A percentile compares a stretch with the other conserved stretches of the same genome.
These are phyloP conservation scores for Xerocomellus chrysenteron DNA, from an alignment of 768 basidiomycete species.

Conservation along the genomic window DNA sequence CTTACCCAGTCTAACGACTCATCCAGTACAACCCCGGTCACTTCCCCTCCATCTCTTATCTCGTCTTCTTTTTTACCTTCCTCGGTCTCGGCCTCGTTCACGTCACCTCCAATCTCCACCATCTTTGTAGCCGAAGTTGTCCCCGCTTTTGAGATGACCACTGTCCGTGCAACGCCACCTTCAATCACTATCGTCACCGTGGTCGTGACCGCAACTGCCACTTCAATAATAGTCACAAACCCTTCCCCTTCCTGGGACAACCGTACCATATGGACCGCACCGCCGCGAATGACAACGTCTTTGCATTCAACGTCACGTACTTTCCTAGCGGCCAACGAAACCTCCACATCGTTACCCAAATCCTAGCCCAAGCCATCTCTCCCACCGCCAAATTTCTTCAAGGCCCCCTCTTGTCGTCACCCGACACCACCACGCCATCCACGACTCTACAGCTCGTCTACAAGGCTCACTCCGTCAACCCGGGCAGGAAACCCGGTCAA, in stretches of 20 bases:
- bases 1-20: neutral
- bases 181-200: conserved; percentile 8
- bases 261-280: conserved; percentile 47
- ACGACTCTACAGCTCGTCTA: conserved; percentile 64
- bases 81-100: neutral
- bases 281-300: conserved; percentile 57
- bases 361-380: conserved; percentile 39
- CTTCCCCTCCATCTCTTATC: neutral
- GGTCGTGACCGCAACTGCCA: conserved; percentile 1
- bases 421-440: conserved; percentile 28
- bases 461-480: conserved; percentile 69
- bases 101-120: neutral
- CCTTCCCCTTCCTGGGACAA: conserved; percentile 12
- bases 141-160: conserved; percentile 11
- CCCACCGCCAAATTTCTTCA: conserved; percentile 14
- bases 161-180: neutral
- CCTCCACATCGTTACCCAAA: conserved; percentile 51
- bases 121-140: conserved; percentile 9
- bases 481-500: conserved; percentile 56
- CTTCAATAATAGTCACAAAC: neutral
- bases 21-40: neutral
- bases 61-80: neutral
- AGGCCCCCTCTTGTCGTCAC: neutral
- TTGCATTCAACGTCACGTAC: conserved; percentile 55
- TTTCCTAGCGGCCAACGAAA: conserved; percentile 57